Percentiles rank a stretch among this genome's conserved stretches.
These are phyloP conservation scores for Babesia bovis DNA, from an alignment of 169 alveolate genomes.

Conservation along the genomic window DNA sequence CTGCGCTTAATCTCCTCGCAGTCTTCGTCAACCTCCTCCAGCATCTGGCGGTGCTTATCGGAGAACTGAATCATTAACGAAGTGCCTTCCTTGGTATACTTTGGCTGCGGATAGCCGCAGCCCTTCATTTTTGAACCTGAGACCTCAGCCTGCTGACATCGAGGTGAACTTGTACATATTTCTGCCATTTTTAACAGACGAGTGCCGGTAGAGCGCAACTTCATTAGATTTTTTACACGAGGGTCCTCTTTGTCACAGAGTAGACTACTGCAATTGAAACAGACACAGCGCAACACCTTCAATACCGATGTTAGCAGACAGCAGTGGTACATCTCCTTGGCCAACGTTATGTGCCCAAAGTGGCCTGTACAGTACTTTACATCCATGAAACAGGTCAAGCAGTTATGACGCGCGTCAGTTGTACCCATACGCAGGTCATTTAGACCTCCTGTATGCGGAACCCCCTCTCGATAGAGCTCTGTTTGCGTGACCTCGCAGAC, in stretches of 20 bases:
- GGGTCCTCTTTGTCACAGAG: constrained; percentile 86
- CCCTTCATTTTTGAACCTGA: constrained; percentile 73
- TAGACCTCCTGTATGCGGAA: constrained; percentile 89
- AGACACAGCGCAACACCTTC: constrained; percentile 94
- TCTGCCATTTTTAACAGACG: constrained; percentile 67
- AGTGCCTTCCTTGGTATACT: constrained; percentile 87
- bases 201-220: constrained; percentile 61
- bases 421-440: constrained; percentile 98
- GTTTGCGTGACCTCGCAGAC: constrained; percentile 87
- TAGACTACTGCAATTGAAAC: constrained; percentile 92
- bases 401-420: constrained; percentile 87
- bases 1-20: constrained; percentile 73
- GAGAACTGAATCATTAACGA: constrained; percentile 81
- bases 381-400: constrained; percentile 94
- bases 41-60: constrained; percentile 74
- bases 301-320: constrained; percentile 90
- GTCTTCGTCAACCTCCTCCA: constrained; percentile 82
- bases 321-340: constrained; percentile 93
- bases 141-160: constrained; percentile 71
- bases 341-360: constrained; percentile 96
- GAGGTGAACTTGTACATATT: constrained; percentile 60
- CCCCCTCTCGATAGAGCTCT: constrained; percentile 88
- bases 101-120: constrained; percentile 90
- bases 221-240: constrained; percentile 66
- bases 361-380: constrained; percentile 98